These are phyloP conservation scores for Gossypium schwendimanii DNA, from an alignment of 441 rosid species.

Conservation along the genomic window DNA sequence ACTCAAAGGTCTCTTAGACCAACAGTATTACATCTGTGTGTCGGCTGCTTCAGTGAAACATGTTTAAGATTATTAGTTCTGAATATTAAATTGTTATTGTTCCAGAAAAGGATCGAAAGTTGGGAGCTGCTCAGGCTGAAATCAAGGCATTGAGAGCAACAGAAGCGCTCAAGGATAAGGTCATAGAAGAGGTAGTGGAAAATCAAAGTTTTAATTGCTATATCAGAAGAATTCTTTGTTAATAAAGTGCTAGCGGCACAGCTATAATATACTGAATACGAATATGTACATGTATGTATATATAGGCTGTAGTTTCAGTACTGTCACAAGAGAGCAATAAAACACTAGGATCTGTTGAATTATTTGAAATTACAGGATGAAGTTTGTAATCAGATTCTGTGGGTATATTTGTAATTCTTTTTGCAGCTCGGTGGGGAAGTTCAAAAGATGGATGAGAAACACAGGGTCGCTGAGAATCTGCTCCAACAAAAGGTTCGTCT, in stretches of 20 bases:
- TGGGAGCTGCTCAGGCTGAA: conserved; percentile 50
- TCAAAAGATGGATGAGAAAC: conserved; percentile 45
- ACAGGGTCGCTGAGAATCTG: conserved; percentile 37
- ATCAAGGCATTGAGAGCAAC: conserved; percentile 57
- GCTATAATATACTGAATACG: no score
- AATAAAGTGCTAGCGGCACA: no score
- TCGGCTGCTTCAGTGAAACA: no score
- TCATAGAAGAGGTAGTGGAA: conserved; percentile 51
- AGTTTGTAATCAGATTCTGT: not conserved
- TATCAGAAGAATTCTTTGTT: no score
- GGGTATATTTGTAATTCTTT: not conserved
- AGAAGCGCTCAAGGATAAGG: conserved; percentile 61
- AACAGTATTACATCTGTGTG: no score
- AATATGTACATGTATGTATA: no score
- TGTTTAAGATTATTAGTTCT: no score
- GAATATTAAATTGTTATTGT: not conserved
- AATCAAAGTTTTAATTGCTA: not conserved
- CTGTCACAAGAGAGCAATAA: no score
- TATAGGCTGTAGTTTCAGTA: no score
- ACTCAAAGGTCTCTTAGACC: conserved; percentile 43
- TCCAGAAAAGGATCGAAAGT: conserved; percentile 61
- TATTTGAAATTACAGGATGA: not conserved
- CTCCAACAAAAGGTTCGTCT: conserved; percentile 54
- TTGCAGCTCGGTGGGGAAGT: conserved; percentile 57
- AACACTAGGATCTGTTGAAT: no score